These are phyloP conservation scores for Delphinella strobiligena DNA, from an alignment of 2,329 filamentous ascomycete genomes.

Conservation along the genomic window DNA sequence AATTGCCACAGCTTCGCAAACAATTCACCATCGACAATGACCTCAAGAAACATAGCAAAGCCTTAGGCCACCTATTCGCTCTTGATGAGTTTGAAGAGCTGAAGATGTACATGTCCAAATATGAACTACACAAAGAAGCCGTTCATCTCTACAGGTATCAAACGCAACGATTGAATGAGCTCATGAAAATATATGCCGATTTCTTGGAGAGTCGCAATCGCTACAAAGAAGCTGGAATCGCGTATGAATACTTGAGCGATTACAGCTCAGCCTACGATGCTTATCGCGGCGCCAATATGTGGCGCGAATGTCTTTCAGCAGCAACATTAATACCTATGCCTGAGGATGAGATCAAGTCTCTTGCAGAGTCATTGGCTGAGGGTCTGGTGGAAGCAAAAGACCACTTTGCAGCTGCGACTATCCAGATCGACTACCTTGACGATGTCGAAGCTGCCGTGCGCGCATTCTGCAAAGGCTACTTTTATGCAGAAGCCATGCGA, in stretches of 20 bases:
- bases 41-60: constrained; percentile 63
- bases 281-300: constrained; percentile 75
- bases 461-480: constrained; percentile 76
- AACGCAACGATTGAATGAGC: constrained; percentile 46
- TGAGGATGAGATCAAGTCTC: constrained; percentile 45
- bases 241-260: constrained; percentile 75
- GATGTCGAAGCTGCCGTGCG: constrained; percentile 59
- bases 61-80: constrained; percentile 61
- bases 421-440: constrained; percentile 69
- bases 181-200: constrained; percentile 69
- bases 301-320: constrained; percentile 80
- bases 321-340: constrained; percentile 59
- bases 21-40: constrained; percentile 83
- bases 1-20: constrained; percentile 56
- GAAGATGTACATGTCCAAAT: constrained; percentile 63
- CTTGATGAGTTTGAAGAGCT: constrained; percentile 68
- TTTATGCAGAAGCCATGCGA: constrained; percentile 81
- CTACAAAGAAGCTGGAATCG: constrained; percentile 74
- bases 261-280: constrained; percentile 64
- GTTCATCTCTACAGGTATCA: constrained; percentile 80
- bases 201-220: constrained; percentile 63
- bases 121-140: constrained; percentile 66
- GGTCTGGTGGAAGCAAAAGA: constrained; percentile 75
- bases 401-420: constrained; percentile 64
- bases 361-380: constrained; percentile 66